These are phyloP conservation scores for Halophytophthora polymorphica DNA, from an alignment of 352 stramenopile species.

Conservation along the genomic window DNA sequence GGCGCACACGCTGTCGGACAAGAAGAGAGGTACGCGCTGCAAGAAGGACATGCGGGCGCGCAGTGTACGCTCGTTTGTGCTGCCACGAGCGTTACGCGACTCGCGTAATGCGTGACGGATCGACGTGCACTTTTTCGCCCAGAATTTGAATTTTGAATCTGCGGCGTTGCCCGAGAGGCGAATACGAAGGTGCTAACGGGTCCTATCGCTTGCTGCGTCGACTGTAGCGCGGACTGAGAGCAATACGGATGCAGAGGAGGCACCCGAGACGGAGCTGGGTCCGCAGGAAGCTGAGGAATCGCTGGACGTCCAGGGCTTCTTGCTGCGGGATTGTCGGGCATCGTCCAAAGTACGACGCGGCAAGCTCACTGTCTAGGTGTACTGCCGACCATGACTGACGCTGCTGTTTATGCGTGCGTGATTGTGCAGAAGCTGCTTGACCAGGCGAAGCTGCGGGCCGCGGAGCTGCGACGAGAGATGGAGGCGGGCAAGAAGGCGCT, in stretches of 20 bases:
- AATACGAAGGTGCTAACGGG: neutral
- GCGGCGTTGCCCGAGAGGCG: neutral
- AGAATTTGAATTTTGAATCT: conserved; percentile 17
- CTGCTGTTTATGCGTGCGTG: neutral
- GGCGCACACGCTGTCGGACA: neutral
- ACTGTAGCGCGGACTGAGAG: conserved; percentile 6
- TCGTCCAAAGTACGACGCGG: conserved; percentile 32
- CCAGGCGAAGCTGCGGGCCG: conserved; percentile 43
- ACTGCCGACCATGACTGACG: conserved; percentile 5
- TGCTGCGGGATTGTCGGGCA: conserved; percentile 39
- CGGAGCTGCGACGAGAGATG: conserved; percentile 50
- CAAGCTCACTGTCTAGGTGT: neutral
- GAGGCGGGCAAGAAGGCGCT: conserved; percentile 53
- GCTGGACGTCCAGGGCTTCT: conserved; percentile 48
- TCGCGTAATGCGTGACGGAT: no score
- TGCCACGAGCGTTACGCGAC: no score
- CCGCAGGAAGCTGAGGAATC: conserved; percentile 13
- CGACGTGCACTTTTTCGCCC: neutral
- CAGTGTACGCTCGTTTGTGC: no score
- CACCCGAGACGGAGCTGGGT: neutral
- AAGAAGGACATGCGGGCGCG: neutral
- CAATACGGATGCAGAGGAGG: neutral
- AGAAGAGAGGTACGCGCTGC: conserved; percentile 18
- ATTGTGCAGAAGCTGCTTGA: conserved; percentile 48
- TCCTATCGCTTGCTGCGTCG: neutral